Percentiles rank a stretch among this genome's conserved stretches.
These are phyloP conservation scores for Iris macrosiphon DNA, from an alignment of 106 monocot genomes.

Conservation along the genomic window DNA sequence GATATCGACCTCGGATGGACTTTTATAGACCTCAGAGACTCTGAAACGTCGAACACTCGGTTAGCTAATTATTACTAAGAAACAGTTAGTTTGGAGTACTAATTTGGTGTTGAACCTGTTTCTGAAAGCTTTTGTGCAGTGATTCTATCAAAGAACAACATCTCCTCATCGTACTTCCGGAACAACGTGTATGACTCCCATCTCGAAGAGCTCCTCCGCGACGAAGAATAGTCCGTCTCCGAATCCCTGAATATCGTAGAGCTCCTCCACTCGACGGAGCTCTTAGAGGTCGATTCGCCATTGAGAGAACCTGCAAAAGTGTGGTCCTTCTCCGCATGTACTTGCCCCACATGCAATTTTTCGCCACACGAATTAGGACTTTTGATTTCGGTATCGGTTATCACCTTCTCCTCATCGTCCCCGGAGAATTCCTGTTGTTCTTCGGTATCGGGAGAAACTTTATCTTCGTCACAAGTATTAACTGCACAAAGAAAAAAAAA, in stretches of 20 bases:
- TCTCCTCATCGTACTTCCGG: constrained; percentile 89
- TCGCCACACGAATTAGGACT: neutral
- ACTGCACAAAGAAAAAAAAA: neutral
- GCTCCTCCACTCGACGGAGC: constrained; percentile 76
- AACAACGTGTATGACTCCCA: constrained; percentile 83
- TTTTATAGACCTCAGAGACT: constrained; percentile 56
- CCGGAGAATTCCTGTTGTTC: constrained; percentile 16
- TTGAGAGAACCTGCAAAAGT: constrained; percentile 35
- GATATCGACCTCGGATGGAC: constrained; percentile 71
- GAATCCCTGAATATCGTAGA: constrained; percentile 68
- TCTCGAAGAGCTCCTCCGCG: constrained; percentile 67
- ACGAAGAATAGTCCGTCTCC: constrained; percentile 83
- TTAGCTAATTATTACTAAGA: no score
- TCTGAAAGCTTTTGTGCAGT: constrained; percentile 76
- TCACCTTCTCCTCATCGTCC: no score
- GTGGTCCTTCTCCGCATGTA: constrained; percentile 17
- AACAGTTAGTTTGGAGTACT: neutral
- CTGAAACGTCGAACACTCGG: constrained; percentile 22
- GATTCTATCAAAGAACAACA: constrained; percentile 73
- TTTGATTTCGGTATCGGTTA: constrained; percentile 6
- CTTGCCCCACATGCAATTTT: constrained; percentile 10
- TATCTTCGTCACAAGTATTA: neutral
- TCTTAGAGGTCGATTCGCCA: constrained; percentile 82
- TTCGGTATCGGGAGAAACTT: neutral
- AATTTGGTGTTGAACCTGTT: constrained; percentile 40